These are phyloP conservation scores for Coemansia sp. DNA, from an alignment of 192 early-diverging fungal species.

Conservation along the genomic window DNA sequence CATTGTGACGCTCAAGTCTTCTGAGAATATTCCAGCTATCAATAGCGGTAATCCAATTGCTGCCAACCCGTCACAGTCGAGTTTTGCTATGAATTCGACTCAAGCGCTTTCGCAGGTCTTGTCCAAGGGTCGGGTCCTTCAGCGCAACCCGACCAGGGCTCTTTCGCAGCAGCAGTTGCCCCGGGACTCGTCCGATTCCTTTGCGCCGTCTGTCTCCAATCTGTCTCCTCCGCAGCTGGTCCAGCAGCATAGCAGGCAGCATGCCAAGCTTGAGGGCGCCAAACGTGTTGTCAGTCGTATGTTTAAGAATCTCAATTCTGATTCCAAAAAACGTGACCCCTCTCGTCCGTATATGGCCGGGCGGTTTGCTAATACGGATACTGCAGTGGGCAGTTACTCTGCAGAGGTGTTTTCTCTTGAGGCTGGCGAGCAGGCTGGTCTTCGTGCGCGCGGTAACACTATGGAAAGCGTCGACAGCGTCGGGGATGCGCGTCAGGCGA, in stretches of 20 bases:
- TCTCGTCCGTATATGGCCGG: conserved; percentile 36
- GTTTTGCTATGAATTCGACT: conserved; percentile 16
- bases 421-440: conserved; percentile 1
- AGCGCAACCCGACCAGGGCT: conserved; percentile 14
- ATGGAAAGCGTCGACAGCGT: conserved; percentile 24
- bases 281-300: conserved; percentile 47
- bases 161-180: conserved; percentile 8
- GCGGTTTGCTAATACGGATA: conserved; percentile 41
- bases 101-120: conserved; percentile 28
- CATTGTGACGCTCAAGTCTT: conserved; percentile 33
- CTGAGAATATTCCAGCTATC: conserved; percentile 20
- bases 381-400: conserved; percentile 42
- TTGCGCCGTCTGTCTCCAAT: background rate
- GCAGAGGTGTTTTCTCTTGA: conserved; percentile 37
- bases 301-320: conserved; percentile 26
- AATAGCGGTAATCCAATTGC: conserved; percentile 38
- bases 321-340: conserved; percentile 6
- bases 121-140: conserved; percentile 36
- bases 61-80: conserved; percentile 15
- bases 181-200: conserved; percentile 26
- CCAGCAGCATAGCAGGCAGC: conserved; percentile 19
- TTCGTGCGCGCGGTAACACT: conserved; percentile 23
- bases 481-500: conserved; percentile 5
- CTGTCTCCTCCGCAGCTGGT: background rate
- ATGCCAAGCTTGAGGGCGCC: conserved; percentile 14